Percentiles rank a stretch among this genome's conserved stretches.
phyloP scores from a whole-genome alignment of 1,139 yeast species.

The Yamadazyma diddensiae region DNA sequence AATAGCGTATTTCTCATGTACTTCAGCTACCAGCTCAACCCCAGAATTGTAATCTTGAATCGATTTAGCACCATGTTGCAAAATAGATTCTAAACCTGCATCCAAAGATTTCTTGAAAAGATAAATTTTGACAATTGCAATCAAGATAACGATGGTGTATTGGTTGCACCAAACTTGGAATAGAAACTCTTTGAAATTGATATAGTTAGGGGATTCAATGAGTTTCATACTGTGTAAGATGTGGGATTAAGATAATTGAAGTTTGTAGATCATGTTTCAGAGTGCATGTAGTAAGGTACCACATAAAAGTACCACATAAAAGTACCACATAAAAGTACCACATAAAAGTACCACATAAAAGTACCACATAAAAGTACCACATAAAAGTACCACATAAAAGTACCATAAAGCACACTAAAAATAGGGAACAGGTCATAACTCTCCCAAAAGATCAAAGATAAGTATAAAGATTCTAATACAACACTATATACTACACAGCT shows the following conservation, averaged over 20 bases:
- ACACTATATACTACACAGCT: too few species aligned
- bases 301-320: too few species aligned
- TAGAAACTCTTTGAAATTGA: conserved; percentile 40
- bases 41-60: conserved; percentile 14
- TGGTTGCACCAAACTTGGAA: conserved; percentile 61
- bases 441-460: too few species aligned
- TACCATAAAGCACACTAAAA: too few species aligned
- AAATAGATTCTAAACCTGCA: conserved; percentile 33
- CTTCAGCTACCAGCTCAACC: conserved; percentile 2
- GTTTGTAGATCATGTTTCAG: not conserved
- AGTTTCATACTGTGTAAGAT: conserved; percentile 1
- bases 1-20: conserved; percentile 38
- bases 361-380: too few species aligned
- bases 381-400: too few species aligned
- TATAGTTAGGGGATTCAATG: conserved; percentile 18
- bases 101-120: conserved; percentile 46
- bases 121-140: conserved; percentile 48
- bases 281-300: not conserved
- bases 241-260: too few species aligned
- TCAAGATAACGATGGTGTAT: conserved; percentile 43
- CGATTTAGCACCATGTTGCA: conserved; percentile 23
- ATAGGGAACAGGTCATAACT: too few species aligned
- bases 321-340: too few species aligned
- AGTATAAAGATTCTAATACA: too few species aligned
- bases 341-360: too few species aligned